Conservation (phyloP, 805 yeast genomes). For the Ogataea polymorpha region DNA sequence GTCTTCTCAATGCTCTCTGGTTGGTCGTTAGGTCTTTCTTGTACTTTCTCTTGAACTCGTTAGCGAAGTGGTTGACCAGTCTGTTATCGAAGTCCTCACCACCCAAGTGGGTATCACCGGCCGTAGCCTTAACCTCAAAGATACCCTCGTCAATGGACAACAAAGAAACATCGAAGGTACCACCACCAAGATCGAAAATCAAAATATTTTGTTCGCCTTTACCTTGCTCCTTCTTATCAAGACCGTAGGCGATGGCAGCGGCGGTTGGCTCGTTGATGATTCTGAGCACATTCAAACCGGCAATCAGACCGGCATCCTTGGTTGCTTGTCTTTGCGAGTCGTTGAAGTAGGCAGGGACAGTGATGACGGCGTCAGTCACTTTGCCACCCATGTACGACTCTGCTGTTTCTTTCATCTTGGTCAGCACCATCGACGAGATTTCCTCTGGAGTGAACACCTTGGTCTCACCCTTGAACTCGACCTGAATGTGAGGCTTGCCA, state of each 20-base stretch:
- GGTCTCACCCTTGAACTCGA: slow-evolving; percentile 79
- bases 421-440: slow-evolving; percentile 87
- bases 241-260: slow-evolving; percentile 96
- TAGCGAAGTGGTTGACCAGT: slow-evolving; percentile 88
- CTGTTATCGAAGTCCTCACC: slow-evolving; percentile 99
- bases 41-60: slow-evolving; percentile 97
- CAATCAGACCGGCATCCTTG: slow-evolving; percentile 95
- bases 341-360: slow-evolving; percentile 96
- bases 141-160: slow-evolving; percentile 93
- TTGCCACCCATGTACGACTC: slow-evolving; percentile 82
- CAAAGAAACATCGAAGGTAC: slow-evolving; percentile 95
- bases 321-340: slow-evolving; percentile 99
- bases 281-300: slow-evolving; percentile 91
- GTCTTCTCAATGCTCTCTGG: slow-evolving; percentile 97
- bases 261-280: slow-evolving; percentile 97
- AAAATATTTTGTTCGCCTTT: slow-evolving; percentile 80
- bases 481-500: slow-evolving; percentile 82
- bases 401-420: slow-evolving; percentile 86
- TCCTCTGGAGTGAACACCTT: slow-evolving; percentile 92
- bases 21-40: slow-evolving; percentile 88
- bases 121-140: slow-evolving; percentile 93
- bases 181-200: slow-evolving; percentile 96
- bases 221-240: slow-evolving; percentile 57
- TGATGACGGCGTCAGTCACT: slow-evolving; percentile 89
- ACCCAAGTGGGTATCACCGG: slow-evolving; percentile 90